phyloP scores from a whole-genome alignment of 805 yeast species.

The Yarrowia porcina region DNA sequence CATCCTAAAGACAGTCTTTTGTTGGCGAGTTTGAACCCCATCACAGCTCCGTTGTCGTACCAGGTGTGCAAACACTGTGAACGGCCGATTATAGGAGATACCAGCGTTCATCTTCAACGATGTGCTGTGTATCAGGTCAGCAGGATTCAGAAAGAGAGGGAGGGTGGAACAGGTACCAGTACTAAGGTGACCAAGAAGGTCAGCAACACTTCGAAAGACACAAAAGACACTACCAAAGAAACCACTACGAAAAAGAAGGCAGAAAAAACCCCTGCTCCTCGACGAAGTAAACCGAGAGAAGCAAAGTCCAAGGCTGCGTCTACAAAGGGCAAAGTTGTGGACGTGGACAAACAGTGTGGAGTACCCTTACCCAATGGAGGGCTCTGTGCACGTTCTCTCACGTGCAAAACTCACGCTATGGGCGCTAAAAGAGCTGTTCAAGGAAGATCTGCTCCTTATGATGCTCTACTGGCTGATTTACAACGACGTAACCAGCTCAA shows the following conservation, averaged over 20 bases:
- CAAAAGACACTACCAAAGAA: not conserved
- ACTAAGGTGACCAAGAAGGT: not conserved
- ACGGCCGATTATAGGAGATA: conserved; percentile 34
- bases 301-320: conserved; percentile 27
- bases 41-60: conserved; percentile 34
- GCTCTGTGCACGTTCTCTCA: conserved; percentile 88
- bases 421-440: conserved; percentile 95
- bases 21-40: conserved; percentile 29
- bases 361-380: conserved; percentile 93
- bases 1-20: conserved; percentile 2
- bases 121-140: conserved; percentile 3
- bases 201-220: not conserved
- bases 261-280: not conserved
- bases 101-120: not conserved
- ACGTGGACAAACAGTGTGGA: conserved; percentile 94
- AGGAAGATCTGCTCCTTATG: conserved; percentile 92
- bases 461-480: conserved; percentile 78
- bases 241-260: conserved; percentile 22
- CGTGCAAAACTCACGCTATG: conserved; percentile 98
- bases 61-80: conserved; percentile 35
- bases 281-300: conserved; percentile 6
- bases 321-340: conserved; percentile 59
- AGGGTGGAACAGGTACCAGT: not conserved
- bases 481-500: conserved; percentile 92
- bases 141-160: not conserved